Evolutionary conservation across 192 early-diverging fungal species (phyloP), one percentile per base, ranked within the genome.

Genomic region (Cetraspora pellucida): DNA sequence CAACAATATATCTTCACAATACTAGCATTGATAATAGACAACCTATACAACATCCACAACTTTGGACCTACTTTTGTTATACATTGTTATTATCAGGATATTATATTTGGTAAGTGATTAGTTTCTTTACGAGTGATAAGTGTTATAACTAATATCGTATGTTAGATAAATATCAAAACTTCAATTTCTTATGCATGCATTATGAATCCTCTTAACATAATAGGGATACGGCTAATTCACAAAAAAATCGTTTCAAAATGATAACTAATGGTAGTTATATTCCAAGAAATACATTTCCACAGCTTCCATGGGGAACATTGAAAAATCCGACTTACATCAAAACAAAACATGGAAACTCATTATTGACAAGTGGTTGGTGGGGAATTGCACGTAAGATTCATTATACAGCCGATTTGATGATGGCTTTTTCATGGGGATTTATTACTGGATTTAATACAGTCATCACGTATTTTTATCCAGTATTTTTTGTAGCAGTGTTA

Each of bases 401-500:
- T 71, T 93, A 93, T 76, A 86, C 91, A 21, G 94, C 93, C 37
- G 96, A 97, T 86, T 94, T 95, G 91, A 78, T 95, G 54, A 93
- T 91, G 87, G 90, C 89, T 19, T 78, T 95, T 46, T 84, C 92
- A 14, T 95, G 94, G 93, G 95, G 92, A 77, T 78, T 97, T 64
- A 90, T 94, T 25, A 88, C 90, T 45, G 93, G 94, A 23, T 92
- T 93, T 77, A 84, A 75, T n/a, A 88, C 90, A 3, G 83, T 90
- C 19, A 87, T 97, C 75, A 89, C 94, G 8, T 97, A 93, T 88
- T 96, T 97, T 80, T 96, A 96, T 78, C 84, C 90, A n/a, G 80
- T 85, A 57, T 97, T 95, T 86, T 97, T 97, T 81, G 77, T 89
- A 19, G 83, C 91, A 19, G 86, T 97, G 27, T 86, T 97, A 17